Evolutionary conservation across 78 protist genomes (phyloP), one percentile per base, ranked within the genome.

Genomic region (Dictyostelium capitatum): DNA sequence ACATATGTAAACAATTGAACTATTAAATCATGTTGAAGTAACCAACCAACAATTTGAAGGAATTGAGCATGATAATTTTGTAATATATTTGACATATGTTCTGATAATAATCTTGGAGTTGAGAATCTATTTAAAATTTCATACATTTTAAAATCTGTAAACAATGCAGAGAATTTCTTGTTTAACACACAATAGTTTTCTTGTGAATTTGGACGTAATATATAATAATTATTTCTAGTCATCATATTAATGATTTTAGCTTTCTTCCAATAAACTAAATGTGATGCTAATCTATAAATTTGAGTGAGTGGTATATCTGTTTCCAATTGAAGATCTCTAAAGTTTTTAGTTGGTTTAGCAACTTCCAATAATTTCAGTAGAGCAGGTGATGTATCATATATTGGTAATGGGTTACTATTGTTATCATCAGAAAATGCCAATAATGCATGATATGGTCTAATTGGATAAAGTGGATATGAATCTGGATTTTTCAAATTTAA

Each of bases 371-470:
- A 79, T 53, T 65, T 53, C 17, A 56, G 28, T 6, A 93, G 73
- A 25, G 82, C 80, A 11, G 96, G 96, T 10, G 89, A 67, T 1
- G 81, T 72, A 37, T 93, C 96, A 1, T 69, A 32, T 0, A 77
- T 48, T 25, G 95, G 95, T 12, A 91, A 7, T n/a, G 47, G 30
- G 0, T 43, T 54, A 15, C 69, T 41, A 28, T 84, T 83, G 1
- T 3, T 3, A 3, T 75, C 53, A 4, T 70, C 43, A 37, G 95
- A 17, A 37, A 79, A 67, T 41, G 79, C 74, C 0, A 93, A 80
- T 8, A 93, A 54, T 14, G 96, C 91, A 57, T 93, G 96, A n/a
- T 93, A 93, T 0, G 96, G 91, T 17, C 96, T 70, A 15, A 93
- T 79, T 4, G 96, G 96, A 23, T 80, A 93, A 20, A 74, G 48